Evolutionary conservation across 2,329 filamentous ascomycete species (phyloP).

Genomic region (Aureobasidium vineae): DNA sequence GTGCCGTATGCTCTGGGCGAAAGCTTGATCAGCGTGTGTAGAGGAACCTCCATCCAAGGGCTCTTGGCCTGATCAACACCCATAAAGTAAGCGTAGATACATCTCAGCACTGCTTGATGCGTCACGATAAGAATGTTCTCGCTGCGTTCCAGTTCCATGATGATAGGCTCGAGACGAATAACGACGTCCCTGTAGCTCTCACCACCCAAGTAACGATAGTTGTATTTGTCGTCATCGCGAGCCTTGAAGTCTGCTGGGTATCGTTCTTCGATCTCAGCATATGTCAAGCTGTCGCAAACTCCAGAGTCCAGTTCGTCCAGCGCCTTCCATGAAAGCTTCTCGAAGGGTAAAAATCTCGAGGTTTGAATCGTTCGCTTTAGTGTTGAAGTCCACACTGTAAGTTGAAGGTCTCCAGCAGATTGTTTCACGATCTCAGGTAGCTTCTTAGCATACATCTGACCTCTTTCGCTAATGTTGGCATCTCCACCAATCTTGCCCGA

Average conservation of each 20-base stretch:
- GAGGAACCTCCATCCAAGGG: constrained; percentile 97
- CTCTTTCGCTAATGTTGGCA: constrained; percentile 78
- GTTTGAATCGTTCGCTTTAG: constrained; percentile 87
- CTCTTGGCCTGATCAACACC: constrained; percentile 89
- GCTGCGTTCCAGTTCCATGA: constrained; percentile 96
- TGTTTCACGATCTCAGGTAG: constrained; percentile 80
- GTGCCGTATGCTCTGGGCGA: constrained; percentile 94
- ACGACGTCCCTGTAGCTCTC: constrained; percentile 97
- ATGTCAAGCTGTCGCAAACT: constrained; percentile 94
- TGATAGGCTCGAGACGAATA: constrained; percentile 95
- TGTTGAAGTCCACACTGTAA: constrained; percentile 74
- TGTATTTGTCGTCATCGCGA: constrained; percentile 98
- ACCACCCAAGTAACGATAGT: constrained; percentile 96
- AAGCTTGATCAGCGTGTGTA: constrained; percentile 95
- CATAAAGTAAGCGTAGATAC: constrained; percentile 99
- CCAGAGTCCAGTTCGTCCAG: constrained; percentile 96
- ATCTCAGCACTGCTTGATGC: constrained; percentile 92
- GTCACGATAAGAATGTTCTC: constrained; percentile 98
- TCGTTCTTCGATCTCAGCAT: constrained; percentile 85
- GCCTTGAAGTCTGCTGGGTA: constrained; percentile 95
- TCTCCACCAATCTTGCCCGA: constrained; percentile 91
- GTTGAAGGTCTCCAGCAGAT: constrained; percentile 73
- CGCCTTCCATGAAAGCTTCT: constrained; percentile 98
- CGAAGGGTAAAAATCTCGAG: constrained; percentile 81
- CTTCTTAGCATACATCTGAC: constrained; percentile 80